phyloP scores from a whole-genome alignment of 495 filamentous ascomycete genomes.

The Podospora fimiseda region DNA sequence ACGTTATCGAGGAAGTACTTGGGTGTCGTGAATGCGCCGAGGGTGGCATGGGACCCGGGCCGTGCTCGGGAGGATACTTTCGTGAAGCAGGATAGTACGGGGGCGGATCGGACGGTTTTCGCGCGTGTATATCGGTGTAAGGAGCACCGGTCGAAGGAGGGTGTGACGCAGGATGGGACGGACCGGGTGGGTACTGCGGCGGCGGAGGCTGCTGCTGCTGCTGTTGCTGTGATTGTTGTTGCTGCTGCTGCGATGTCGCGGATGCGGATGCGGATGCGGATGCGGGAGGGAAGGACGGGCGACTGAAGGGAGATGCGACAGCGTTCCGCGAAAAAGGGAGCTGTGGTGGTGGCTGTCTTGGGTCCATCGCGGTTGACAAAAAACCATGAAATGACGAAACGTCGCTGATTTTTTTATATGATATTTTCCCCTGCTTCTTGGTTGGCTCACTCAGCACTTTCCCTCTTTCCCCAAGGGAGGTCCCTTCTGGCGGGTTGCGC shows the following conservation, averaged over 20 bases:
- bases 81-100: slow-evolving; percentile 39
- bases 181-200: slow-evolving; percentile 1
- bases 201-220: slow-evolving; percentile 9
- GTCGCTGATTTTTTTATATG: slow-evolving; percentile 14
- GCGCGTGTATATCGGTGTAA: slow-evolving; percentile 44
- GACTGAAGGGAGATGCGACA: slow-evolving; percentile 29
- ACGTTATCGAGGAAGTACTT: slow-evolving; percentile 45
- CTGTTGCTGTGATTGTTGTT: slow-evolving; percentile 21
- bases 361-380: slow-evolving; percentile 28
- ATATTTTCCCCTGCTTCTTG: slow-evolving; percentile 6
- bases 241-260: slow-evolving; percentile 24
- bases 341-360: slow-evolving; percentile 36
- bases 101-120: slow-evolving; percentile 43
- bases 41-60: slow-evolving; percentile 36
- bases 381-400: slow-evolving; percentile 21
- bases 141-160: slow-evolving; percentile 16
- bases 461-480: background rate
- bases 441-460: background rate
- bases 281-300: slow-evolving; percentile 27
- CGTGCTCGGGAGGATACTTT: slow-evolving; percentile 41
- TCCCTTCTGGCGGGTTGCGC: background rate
- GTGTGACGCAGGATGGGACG: slow-evolving; percentile 11
- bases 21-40: slow-evolving; percentile 46
- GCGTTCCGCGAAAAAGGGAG: slow-evolving; percentile 34
- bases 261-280: too few species aligned